These are phyloP conservation scores for Penicillium diatomitis DNA, from an alignment of 495 filamentous ascomycete species.

Conservation along the genomic window DNA sequence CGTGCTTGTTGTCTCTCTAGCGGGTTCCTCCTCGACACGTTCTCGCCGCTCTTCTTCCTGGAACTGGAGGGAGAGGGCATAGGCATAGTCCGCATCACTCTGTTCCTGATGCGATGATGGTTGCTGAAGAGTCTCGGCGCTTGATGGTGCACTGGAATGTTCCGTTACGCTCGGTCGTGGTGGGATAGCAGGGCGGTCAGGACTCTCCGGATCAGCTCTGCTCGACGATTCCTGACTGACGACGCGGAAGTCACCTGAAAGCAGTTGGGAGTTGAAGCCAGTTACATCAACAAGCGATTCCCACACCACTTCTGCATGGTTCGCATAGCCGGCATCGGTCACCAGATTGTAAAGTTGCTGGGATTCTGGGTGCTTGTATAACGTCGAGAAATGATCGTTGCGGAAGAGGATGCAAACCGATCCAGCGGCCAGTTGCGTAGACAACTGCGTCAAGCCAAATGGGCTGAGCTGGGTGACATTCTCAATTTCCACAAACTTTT, in stretches of 20 bases:
- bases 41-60: conserved; percentile 34
- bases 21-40: not conserved
- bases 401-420: conserved; percentile 83
- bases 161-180: conserved; percentile 13
- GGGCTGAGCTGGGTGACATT: conserved; percentile 81
- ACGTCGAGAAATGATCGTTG: conserved; percentile 91
- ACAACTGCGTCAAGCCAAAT: conserved; percentile 67
- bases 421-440: conserved; percentile 54
- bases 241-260: conserved; percentile 80
- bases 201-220: conserved; percentile 13
- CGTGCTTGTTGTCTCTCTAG: no score
- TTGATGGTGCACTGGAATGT: not conserved
- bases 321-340: conserved; percentile 83
- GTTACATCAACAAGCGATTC: conserved; percentile 83
- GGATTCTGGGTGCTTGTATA: conserved; percentile 73
- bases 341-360: conserved; percentile 68
- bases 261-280: conserved; percentile 75
- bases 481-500: conserved; percentile 59
- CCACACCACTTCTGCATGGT: conserved; percentile 91
- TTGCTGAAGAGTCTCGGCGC: conserved; percentile 2
- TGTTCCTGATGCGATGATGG: conserved; percentile 32
- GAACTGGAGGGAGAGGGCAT: conserved; percentile 38
- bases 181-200: conserved; percentile 17
- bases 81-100: conserved; percentile 42
- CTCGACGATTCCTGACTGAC: conserved; percentile 49